Evolutionary conservation across 805 yeast genomes (phyloP), one percentile per base, ranked within the genome.

Genomic region (Nakazawaea holstii): DNA sequence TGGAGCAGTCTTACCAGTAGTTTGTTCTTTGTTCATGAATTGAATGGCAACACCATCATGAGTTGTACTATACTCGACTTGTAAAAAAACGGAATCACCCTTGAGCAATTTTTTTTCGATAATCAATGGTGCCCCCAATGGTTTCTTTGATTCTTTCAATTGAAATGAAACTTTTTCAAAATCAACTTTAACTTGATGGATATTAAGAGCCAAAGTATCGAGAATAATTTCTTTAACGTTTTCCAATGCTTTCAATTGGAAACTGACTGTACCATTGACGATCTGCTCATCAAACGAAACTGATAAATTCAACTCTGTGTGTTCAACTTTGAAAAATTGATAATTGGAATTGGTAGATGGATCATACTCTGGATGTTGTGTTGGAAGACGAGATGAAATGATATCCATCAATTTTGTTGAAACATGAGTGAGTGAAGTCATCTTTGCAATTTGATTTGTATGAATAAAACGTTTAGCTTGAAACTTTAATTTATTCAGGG

Each of bases 271-370:
- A 31, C 96, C 96, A 1, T 52, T 41, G 17, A 89, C 66, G 6
- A 59, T 67, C 50, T 76, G 69, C 11, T 67, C 55, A 3, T 72
- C 73, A 67, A 91, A 89, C 42, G 72, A 59, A 6, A 90, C 73
- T 10, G 70, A 67, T 41, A 84, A 65, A 45, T 73, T 67, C 43
- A 89, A 66, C 2, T 57, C 59, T 1, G 95, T 81, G 49, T 76
- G 65, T 3, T 62, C 55, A 24, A 87, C 73, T 2, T 62, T 55
- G 57, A 87, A 83, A 28, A 65, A 53, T 14, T 56, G 53, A 62
- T 87, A 90, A 61, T 84, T 86, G 37, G 96, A 88, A 41, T 82
- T 69, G 2, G 97, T 87, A 1, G 95, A 84, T 24, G 85, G 84
- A 62, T 90, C 96, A 9, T 59, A 49, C 55, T 81, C 87, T 3